Evolutionary conservation across 345 rosid genomes (phyloP), one percentile per base, ranked within the genome.

Genomic region (Heritiera fomes): DNA sequence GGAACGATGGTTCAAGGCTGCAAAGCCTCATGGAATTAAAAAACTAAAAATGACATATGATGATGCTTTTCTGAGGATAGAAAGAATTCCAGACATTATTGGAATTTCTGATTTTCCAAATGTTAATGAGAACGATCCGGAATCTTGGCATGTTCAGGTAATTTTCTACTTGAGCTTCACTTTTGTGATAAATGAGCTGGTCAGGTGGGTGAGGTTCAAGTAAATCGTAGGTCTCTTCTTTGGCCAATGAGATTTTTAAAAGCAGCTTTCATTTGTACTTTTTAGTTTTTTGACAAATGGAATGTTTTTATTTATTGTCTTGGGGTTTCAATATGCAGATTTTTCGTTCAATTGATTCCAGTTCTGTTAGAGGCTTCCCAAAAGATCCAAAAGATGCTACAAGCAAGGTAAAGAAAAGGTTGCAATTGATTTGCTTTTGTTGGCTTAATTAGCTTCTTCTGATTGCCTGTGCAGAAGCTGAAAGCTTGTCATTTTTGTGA

Each of bases 141-240:
- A 95, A 84, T 82, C 84, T 83, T 93, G 99, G 99, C 98, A 95
- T 81, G 90, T 89, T 84, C 99, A 95, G 94, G 99, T 95, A 87
- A 80, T 70, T 70, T 71, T 7, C 75, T 34, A 58, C 40, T 12
- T 40, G 18, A n/a, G 15, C 73, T 77, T 81, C 63, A 32, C 17
- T 65, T 47, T 52, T 62, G 63, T 75, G 68, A 52, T 70, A 52
- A 74, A 72, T 63, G 65, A 30, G 61, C 75, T 67, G 59, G 18
- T 64, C 41, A 56, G 55, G 55, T 47, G n/a, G 58, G 73, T 28
- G 73, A 47, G 5, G 73, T 70, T 47, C 59, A 73, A 55, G 30
- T 17, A 10, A 20, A 34, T 70, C 53, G 61, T 76, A 38, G 73
- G 70, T 18, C 45, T 61, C 30, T 71, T 81, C 32, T 50, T 70